phyloP scores from a whole-genome alignment of 805 yeast species.

The Clavispora santaluciae region DNA sequence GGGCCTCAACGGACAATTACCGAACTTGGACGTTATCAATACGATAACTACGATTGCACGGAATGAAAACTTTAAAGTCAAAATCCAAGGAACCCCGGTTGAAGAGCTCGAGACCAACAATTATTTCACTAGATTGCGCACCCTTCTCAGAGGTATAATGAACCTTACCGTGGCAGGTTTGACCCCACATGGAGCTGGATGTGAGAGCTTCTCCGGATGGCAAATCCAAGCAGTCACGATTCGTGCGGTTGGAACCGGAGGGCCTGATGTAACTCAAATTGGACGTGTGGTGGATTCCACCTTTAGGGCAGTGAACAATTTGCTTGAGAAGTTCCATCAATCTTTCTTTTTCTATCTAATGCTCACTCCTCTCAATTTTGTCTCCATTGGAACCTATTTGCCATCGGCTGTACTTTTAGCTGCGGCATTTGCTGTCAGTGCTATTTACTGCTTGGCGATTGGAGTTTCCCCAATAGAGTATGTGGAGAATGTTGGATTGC shows the following conservation, averaged over 20 bases:
- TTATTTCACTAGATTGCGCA: slow-evolving; percentile 52
- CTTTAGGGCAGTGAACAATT: slow-evolving; percentile 83
- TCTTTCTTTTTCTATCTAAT: slow-evolving; percentile 89
- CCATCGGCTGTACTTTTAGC: slow-evolving; percentile 80
- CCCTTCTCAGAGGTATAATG: slow-evolving; percentile 61
- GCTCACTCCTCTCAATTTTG: slow-evolving; percentile 73
- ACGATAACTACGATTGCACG: slow-evolving; percentile 68
- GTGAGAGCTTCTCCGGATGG: slow-evolving; percentile 95
- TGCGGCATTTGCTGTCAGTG: slow-evolving; percentile 61
- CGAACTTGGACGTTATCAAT: slow-evolving; percentile 86
- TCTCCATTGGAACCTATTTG: slow-evolving; percentile 88
- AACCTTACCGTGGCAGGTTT: slow-evolving; percentile 71
- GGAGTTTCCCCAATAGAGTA: slow-evolving; percentile 23
- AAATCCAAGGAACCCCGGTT: slow-evolving; percentile 56
- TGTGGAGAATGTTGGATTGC: slow-evolving; percentile 18
- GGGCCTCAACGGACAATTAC: slow-evolving; percentile 93
- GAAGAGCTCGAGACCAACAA: slow-evolving; percentile 42
- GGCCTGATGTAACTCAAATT: slow-evolving; percentile 77
- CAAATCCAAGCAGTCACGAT: slow-evolving; percentile 86
- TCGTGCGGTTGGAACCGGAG: slow-evolving; percentile 55
- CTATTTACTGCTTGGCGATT: slow-evolving; percentile 53
- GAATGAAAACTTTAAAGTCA: slow-evolving; percentile 69
- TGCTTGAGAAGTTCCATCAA: slow-evolving; percentile 94
- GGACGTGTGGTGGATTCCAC: slow-evolving; percentile 88
- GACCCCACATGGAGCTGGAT: slow-evolving; percentile 50